phyloP scores from a whole-genome alignment of 257 asterid species.

The Ocimum tenuiflorum region DNA sequence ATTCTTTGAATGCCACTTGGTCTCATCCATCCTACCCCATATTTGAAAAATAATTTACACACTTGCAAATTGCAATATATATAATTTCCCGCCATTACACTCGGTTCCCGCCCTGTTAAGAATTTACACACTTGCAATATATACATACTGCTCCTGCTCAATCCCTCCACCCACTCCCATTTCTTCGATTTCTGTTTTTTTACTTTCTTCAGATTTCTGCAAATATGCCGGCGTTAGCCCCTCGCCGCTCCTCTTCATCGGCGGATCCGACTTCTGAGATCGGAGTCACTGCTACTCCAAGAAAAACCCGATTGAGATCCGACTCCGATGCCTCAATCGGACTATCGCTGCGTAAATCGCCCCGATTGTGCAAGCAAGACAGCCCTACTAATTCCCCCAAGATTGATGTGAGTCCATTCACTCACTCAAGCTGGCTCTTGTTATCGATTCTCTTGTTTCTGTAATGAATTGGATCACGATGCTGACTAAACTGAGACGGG shows the following conservation, averaged over 20 bases:
- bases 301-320: conserved; percentile 52
- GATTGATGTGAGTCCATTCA: conserved; percentile 31
- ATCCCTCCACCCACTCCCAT: neutral
- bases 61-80: too few relatives aligned
- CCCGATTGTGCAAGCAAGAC: conserved; percentile 38
- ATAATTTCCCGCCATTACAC: conserved; percentile 28
- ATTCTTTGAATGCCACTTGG: too few relatives aligned
- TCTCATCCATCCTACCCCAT: too few relatives aligned
- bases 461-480: neutral
- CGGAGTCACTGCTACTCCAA: conserved; percentile 35
- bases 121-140: neutral
- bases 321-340: conserved; percentile 28
- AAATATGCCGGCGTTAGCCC: conserved; percentile 52
- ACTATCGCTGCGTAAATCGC: conserved; percentile 47
- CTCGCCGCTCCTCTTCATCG: conserved; percentile 30
- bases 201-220: neutral
- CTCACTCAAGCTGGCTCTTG: neutral
- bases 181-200: neutral
- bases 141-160: neutral
- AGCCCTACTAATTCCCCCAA: conserved; percentile 42
- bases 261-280: conserved; percentile 18
- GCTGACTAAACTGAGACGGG: neutral
- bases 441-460: neutral
- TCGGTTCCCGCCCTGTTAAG: conserved; percentile 28
- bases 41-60: too few relatives aligned